Evolutionary conservation across 495 filamentous ascomycete genomes (phyloP).

Genomic region (Penicillium canariense): DNA sequence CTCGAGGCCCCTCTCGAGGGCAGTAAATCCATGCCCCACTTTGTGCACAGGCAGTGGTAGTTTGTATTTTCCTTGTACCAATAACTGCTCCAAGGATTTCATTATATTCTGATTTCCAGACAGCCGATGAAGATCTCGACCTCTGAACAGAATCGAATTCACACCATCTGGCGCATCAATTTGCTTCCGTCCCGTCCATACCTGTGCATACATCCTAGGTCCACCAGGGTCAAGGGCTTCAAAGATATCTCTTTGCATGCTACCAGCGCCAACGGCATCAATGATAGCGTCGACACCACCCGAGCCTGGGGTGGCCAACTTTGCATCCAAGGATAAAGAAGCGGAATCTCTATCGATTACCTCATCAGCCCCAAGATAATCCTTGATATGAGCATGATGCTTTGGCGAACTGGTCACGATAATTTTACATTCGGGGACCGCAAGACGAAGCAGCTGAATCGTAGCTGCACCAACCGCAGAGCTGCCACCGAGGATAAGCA

Average conservation of each 20-base stretch:
- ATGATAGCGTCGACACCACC: conserved; percentile 42
- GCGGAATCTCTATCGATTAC: conserved; percentile 29
- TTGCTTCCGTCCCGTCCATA: conserved; percentile 29
- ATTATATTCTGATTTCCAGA: conserved; percentile 16
- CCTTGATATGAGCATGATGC: conserved; percentile 27
- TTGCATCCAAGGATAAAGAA: conserved; percentile 23
- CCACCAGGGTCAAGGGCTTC: conserved; percentile 24
- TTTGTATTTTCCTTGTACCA: conserved; percentile 9
- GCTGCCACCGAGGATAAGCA: conserved; percentile 45
- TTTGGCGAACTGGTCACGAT: conserved; percentile 37
- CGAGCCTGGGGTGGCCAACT: conserved; percentile 21
- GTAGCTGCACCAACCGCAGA: conserved; percentile 39
- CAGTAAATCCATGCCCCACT: conserved; percentile 33
- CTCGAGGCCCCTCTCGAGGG: conserved; percentile 27
- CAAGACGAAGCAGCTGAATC: conserved; percentile 43
- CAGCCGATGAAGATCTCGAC: conserved; percentile 21
- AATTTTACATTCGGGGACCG: conserved; percentile 29
- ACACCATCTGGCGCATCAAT: conserved; percentile 24
- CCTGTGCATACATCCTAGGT: conserved; percentile 32
- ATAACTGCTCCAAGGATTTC: conserved; percentile 15
- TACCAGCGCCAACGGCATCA: conserved; percentile 33
- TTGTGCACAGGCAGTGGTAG: conserved; percentile 16
- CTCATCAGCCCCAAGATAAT: conserved; percentile 30
- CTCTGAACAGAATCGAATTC: conserved; percentile 18
- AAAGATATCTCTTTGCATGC: conserved; percentile 17